phyloP scores from a whole-genome alignment of 139 green algal species.

The Chlorella sp. region DNA sequence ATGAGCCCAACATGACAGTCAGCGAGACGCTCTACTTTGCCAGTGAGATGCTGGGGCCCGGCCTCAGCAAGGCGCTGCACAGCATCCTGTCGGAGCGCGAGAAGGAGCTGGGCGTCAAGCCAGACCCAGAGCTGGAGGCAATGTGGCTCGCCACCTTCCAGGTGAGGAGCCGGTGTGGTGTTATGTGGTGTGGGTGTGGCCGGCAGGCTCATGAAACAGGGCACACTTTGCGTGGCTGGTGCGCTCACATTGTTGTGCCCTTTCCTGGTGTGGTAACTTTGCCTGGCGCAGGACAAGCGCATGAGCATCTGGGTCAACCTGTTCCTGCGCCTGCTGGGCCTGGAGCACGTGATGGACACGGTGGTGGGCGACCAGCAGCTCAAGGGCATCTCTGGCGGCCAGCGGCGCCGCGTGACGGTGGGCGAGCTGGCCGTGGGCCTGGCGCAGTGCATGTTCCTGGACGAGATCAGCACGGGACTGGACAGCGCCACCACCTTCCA shows the following conservation, averaged over 20 bases:
- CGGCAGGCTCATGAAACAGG: background rate
- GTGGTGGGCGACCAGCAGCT: constrained; percentile 54
- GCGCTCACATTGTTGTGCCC: too few species aligned
- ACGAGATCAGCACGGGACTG: background rate
- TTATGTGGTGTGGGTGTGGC: background rate
- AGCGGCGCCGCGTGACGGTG: constrained; percentile 69
- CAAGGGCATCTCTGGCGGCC: constrained; percentile 65
- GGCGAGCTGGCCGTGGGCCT: constrained; percentile 46
- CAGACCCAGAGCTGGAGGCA: background rate
- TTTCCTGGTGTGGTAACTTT: too few species aligned
- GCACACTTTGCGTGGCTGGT: too few species aligned
- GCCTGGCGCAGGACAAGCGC: too few species aligned
- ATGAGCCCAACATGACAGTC: constrained; percentile 23
- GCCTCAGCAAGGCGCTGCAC: background rate
- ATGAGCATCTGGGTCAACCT: constrained; percentile 8
- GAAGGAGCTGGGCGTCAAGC: constrained; percentile 2
- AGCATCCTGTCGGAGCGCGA: background rate
- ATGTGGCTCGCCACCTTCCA: background rate
- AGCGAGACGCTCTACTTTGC: constrained; percentile 29
- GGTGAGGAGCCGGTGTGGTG: background rate
- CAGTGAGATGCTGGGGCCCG: background rate
- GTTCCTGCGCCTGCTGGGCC: constrained; percentile 16
- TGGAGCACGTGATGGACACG: constrained; percentile 42
- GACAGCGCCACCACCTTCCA: background rate
- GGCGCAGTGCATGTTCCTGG: background rate